Base-by-base conservation (phyloP, 345 rosid species). In the Populus tremula region DNA sequence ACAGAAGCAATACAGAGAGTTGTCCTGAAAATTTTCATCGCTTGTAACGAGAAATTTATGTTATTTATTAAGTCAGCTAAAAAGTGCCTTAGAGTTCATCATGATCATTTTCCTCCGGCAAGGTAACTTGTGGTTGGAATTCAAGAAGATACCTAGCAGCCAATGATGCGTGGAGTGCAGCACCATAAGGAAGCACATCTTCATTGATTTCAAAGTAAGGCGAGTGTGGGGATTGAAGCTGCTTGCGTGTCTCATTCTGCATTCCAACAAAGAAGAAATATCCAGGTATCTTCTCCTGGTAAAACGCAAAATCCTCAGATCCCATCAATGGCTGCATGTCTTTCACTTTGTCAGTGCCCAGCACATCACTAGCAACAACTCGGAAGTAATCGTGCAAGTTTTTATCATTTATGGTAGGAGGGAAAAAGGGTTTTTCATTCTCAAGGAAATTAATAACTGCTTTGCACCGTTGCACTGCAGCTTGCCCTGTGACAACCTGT, bases 401-500 rank as follows among this genome's bases (percentile, higher is more conserved):
- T 73, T 90, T 77, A 67, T 89, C 71, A 49, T 93, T 96, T 43
- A 93, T 76, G 29, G 97, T 87, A 2, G 94, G 89, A 64, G 98
- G 96, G 86, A 86, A 89, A n/a, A 84, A 78, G 12, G 90, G 90
- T 69, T 87, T 89, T 33, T 81, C 82, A 0, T 86, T 68, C 29
- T 75, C 73, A 1, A 80, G 67, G 84, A 96, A 96, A 78, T 84
- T 43, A 3, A 91, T 87, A 12, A 87, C 82, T 25, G 98, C 98
- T 43, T 84, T 91, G 80, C 99, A 95, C 80, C 94, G 84, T 81
- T 93, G 95, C 31, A 93, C 99, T 6, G 89, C 87, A 49, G 98
- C 97, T 88, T 95, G 98, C 69, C 90, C 86, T 23, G 82, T 87
- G 86, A 95, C 89, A n/a, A 95, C 96, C 98, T 95, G 87, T 76